Percentiles rank a stretch among this genome's conserved stretches.
phyloP scores from a whole-genome alignment of 179 eudicot genomes.

The Spergularia azorica region DNA sequence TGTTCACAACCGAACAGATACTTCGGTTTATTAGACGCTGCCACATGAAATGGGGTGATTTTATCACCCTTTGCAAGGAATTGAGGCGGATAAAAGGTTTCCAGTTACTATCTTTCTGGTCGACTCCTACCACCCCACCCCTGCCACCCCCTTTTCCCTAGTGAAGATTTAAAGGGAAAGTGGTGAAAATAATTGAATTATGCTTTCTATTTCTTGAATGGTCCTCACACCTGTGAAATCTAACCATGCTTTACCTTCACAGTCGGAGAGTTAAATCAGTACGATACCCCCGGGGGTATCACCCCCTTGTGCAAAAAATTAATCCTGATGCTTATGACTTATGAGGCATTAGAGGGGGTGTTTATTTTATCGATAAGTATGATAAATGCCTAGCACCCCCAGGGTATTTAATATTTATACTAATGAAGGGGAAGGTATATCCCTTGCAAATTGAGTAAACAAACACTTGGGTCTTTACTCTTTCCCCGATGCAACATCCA shows the following conservation, averaged over 20 bases:
- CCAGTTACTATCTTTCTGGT: not conserved
- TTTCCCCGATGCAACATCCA: not conserved
- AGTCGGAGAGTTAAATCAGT: too few species aligned
- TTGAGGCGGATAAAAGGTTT: constrained; percentile 87
- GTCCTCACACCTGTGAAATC: not conserved
- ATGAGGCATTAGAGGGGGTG: too few species aligned
- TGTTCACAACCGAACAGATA: constrained; percentile 93
- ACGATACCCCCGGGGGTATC: too few species aligned
- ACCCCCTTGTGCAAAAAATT: too few species aligned
- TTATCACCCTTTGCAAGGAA: constrained; percentile 90
- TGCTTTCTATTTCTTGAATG: not conserved
- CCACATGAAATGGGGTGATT: constrained; percentile 99
- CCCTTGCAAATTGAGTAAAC: not conserved
- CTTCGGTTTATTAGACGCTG: constrained; percentile 89
- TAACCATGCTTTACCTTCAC: not conserved
- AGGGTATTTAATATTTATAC: too few species aligned
- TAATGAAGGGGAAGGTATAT: not conserved
- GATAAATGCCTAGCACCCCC: too few species aligned
- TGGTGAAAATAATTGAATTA: not conserved
- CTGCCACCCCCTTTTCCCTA: not conserved
- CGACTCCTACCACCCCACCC: not conserved
- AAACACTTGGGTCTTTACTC: not conserved
- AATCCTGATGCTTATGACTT: too few species aligned
- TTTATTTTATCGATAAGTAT: too few species aligned
- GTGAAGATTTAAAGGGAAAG: not conserved